Conservation (phyloP, 495 filamentous ascomycete genomes). For the Aspergillus nidulans region DNA sequence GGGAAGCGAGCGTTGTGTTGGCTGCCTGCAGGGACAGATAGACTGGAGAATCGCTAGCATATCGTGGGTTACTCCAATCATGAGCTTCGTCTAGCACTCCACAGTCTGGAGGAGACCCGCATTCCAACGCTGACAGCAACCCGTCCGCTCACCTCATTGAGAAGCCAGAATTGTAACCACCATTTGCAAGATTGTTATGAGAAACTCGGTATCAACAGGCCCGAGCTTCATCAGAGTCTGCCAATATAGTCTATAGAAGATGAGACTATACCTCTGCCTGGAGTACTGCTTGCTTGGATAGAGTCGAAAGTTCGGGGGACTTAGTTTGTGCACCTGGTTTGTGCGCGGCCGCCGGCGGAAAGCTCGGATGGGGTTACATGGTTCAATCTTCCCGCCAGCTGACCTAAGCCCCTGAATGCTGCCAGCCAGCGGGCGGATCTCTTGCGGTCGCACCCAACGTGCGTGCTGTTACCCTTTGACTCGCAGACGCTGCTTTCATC, state of each 20-base stretch:
- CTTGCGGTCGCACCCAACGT: too few relatives aligned
- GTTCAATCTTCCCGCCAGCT: not conserved
- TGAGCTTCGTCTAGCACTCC: not conserved
- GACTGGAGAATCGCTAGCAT: not conserved
- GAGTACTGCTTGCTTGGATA: not conserved
- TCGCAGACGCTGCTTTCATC: not conserved
- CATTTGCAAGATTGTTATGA: not conserved
- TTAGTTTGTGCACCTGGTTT: not conserved
- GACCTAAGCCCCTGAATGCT: conserved; percentile 14
- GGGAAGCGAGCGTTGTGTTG: not conserved
- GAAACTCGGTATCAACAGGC: not conserved
- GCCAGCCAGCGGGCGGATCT: not conserved
- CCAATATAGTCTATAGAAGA: not conserved
- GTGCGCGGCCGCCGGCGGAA: conserved; percentile 8
- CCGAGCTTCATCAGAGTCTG: not conserved
- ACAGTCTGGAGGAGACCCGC: conserved; percentile 7
- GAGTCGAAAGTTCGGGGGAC: not conserved
- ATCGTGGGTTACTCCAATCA: not conserved
- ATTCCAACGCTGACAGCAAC: conserved; percentile 4
- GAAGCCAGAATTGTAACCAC: not conserved
- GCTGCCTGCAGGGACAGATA: not conserved
- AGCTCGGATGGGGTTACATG: conserved; percentile 22
- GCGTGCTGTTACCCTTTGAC: too few relatives aligned
- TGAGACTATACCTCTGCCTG: not conserved
- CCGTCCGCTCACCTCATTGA: not conserved